Evolutionary conservation across 345 rosid species (phyloP), one percentile per base, ranked within the genome.

Genomic region (Lepidium sativum): DNA sequence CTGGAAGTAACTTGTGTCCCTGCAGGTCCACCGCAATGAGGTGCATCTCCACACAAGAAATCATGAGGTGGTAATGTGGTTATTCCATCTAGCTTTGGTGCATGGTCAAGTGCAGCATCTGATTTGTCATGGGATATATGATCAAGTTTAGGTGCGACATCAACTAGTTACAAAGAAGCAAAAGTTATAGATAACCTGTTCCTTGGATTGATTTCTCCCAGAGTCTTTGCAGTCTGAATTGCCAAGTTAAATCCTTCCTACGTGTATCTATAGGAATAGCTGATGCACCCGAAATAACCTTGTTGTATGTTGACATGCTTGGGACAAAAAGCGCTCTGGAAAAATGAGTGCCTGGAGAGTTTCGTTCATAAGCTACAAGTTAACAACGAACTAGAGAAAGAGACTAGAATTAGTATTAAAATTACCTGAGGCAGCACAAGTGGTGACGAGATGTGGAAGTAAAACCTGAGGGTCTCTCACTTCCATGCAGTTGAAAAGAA

Each of bases 401-500:
- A 32, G 71, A 49, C n/a, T 37, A 13, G 29, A 2, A 2, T 5
- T n/a, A 13, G 39, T 37, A 35, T 23, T 56, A 27, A 27, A 37
- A 60, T 14, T 84, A 86, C 98, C 96, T 68, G 89, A 78, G 60
- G 84, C 74, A 65, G 85, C 84, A 49, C 98, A 91, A 12, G 81
- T 78, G 47, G 56, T 77, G 60, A 84, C 82, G 68, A 91, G 92
- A 65, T 29, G 72, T 52, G 94, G 88, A 60, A 91, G 92, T 69
- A 91, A 70, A 68, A 84, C 70, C 50, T 84, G 83, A 54, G 97
- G 96, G 77, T 91, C 87, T 69, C 97, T 84, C 21, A 80, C 94
- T 54, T 86, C 91, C 94, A 84, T 87, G 80, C 97, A 91, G 65
- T 91, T 91, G 80, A 91, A 91, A 44, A 91, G 74, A 58, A 91